phyloP scores from a whole-genome alignment of 768 basidiomycete species.

The Hirschioporus abietinus region DNA sequence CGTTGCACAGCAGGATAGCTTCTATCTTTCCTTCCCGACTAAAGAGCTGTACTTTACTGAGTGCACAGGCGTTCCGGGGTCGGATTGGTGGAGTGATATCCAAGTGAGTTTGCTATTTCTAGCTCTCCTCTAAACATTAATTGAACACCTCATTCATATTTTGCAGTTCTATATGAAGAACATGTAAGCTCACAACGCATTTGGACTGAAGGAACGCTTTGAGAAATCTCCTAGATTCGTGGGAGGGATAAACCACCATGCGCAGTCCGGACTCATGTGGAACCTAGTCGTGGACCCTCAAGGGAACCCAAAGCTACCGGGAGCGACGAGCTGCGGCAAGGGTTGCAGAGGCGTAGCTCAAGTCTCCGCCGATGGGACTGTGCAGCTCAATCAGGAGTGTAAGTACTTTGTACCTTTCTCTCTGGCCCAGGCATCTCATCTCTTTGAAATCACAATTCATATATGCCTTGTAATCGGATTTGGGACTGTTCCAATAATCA shows the following conservation, averaged over 20 bases:
- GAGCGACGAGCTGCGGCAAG: conserved; percentile 55
- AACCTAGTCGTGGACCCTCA: conserved; percentile 60
- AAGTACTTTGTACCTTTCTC: no score
- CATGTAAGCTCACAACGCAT: conserved; percentile 35
- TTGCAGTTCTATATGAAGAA: conserved; percentile 65
- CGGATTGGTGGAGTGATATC: conserved; percentile 78
- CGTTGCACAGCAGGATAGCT: conserved; percentile 47
- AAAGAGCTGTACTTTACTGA: conserved; percentile 59
- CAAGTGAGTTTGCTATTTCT: conserved; percentile 39
- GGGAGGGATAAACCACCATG: conserved; percentile 30
- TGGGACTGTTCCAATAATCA: conserved; percentile 18
- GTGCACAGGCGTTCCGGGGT: conserved; percentile 59
- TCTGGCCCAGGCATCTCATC: no score
- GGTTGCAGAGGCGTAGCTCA: conserved; percentile 67
- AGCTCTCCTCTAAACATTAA: not conserved
- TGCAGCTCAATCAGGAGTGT: conserved; percentile 72
- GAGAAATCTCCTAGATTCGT: conserved; percentile 28
- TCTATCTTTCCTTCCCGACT: conserved; percentile 48
- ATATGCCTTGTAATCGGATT: not conserved
- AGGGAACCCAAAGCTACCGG: conserved; percentile 62
- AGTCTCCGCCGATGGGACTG: conserved; percentile 58
- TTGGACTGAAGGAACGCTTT: conserved; percentile 9
- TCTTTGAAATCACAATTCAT: not conserved
- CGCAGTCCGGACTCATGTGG: conserved; percentile 63
- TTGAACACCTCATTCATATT: not conserved